Base-by-base conservation (phyloP, 2,329 filamentous ascomycete species). In the Clarireedia paspali region DNA sequence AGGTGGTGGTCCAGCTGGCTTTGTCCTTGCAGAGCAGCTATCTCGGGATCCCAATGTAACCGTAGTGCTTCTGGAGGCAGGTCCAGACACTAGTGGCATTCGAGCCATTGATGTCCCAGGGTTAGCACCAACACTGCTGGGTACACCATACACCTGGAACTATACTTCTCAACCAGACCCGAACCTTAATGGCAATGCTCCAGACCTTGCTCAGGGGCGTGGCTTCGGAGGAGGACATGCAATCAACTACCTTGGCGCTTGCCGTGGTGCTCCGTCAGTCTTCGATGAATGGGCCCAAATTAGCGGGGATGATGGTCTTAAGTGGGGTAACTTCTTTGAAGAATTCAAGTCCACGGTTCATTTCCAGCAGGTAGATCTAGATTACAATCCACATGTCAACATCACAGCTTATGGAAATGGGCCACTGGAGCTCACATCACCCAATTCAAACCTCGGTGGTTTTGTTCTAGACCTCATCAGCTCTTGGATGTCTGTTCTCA, bases 311-410 rank as follows among this genome's bases (percentile, higher is more conserved):
- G 55, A 70, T 1, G 63, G 68, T 4, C 80, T 76, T 71, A 72
- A 70, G 58, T 76, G 75, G 55, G 64, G 75, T 4, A 71, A 70
- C 10, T 70, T 78, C 38, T 67, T 74, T 17, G 73, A 73, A 4
- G 80, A 74, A 65, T 70, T 77, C 50, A 65, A 65, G 36, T 74
- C 71, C 55, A 57, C 50, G n/a, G 51, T 58, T 23, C 50, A 10
- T 6, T 45, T 50, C 56, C 49, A 50, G 20, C 3, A 46, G 9
- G 42, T 46, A 9, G 42, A 26, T 9, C 23, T 46, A 24, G 42
- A 46, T 10, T 46, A 46, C 23, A 14, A 46, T 26, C 42, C 42
- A 24, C 42, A 46, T 46, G 42, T 46, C 42, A 46, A 46, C 23
- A 46, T 17, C 23, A 9, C n/a, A 20, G 42, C 42, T 5, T 46